Conservation (phyloP, 2,329 filamentous ascomycete species). For the Leptographium flavum region DNA sequence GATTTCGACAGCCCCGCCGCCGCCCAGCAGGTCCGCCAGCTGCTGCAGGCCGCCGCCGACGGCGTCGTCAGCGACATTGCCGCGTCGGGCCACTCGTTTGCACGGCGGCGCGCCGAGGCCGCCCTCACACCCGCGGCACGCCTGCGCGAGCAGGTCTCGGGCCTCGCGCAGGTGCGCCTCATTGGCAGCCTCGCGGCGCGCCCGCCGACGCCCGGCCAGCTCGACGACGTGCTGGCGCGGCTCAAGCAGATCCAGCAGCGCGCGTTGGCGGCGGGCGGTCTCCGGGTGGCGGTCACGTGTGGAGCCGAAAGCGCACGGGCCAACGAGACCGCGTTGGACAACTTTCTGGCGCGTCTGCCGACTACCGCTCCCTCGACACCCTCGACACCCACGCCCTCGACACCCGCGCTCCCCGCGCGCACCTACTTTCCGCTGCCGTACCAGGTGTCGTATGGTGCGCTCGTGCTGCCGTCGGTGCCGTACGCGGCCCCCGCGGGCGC, state of each 20-base stretch:
- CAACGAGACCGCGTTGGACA: slow-evolving; percentile 58
- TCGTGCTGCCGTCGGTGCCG: slow-evolving; percentile 69
- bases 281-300: slow-evolving; percentile 78
- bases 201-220: slow-evolving; percentile 33
- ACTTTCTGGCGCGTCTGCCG: slow-evolving; percentile 54
- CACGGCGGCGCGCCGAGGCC: slow-evolving; percentile 70
- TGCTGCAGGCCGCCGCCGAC: slow-evolving; percentile 75
- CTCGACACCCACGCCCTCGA: slow-evolving; percentile 14
- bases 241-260: slow-evolving; percentile 74
- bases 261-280: slow-evolving; percentile 40
- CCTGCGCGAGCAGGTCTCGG: slow-evolving; percentile 71
- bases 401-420: slow-evolving; percentile 26
- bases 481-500: slow-evolving; percentile 66
- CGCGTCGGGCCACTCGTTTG: slow-evolving; percentile 77
- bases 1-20: slow-evolving; percentile 78
- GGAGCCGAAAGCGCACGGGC: slow-evolving; percentile 53
- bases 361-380: background rate
- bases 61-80: slow-evolving; percentile 87
- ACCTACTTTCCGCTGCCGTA: slow-evolving; percentile 91
- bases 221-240: slow-evolving; percentile 65
- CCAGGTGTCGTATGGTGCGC: slow-evolving; percentile 87
- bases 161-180: slow-evolving; percentile 80
- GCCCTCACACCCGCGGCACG: slow-evolving; percentile 58
- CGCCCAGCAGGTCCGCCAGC: slow-evolving; percentile 67
- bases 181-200: slow-evolving; percentile 66